Evolutionary conservation across 495 filamentous ascomycete genomes (phyloP).

Genomic region (Neurospora sp.): DNA sequence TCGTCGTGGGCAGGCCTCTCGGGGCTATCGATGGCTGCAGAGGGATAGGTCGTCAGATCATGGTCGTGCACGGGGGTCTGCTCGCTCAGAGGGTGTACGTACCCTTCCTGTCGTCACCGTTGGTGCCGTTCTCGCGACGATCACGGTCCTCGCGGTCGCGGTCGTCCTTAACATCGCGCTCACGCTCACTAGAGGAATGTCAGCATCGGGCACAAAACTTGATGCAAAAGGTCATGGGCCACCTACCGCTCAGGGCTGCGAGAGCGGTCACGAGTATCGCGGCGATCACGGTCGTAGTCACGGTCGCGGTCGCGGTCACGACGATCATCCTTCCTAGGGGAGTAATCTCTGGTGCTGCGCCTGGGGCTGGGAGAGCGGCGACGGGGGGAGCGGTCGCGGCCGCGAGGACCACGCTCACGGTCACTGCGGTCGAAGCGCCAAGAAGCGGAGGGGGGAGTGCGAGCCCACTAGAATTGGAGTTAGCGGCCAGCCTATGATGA

Average conservation of each 20-base stretch:
- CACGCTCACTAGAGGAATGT: conserved; percentile 34
- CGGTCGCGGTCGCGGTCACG: conserved; percentile 72
- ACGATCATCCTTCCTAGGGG: conserved; percentile 84
- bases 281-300: conserved; percentile 68
- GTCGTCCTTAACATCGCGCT: conserved; percentile 41
- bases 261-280: conserved; percentile 63
- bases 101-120: conserved; percentile 89
- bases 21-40: conserved; percentile 56
- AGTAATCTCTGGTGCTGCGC: conserved; percentile 71
- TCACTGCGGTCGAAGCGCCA: conserved; percentile 80
- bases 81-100: conserved; percentile 20
- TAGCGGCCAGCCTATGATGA: conserved; percentile 5
- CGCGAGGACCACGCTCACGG: conserved; percentile 8
- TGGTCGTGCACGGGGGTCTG: neutral
- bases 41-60: conserved; percentile 10
- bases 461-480: conserved; percentile 66
- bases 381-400: conserved; percentile 37
- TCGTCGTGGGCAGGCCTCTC: conserved; percentile 80
- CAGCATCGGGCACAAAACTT: neutral
- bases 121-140: conserved; percentile 54
- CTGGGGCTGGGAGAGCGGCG: conserved; percentile 77
- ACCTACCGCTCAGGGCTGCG: conserved; percentile 64
- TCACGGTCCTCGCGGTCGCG: conserved; percentile 51
- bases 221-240: conserved; percentile 7
- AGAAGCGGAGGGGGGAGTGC: conserved; percentile 93